phyloP scores from a whole-genome alignment of 2,329 filamentous ascomycete genomes.

The Verticillium dahliae region DNA sequence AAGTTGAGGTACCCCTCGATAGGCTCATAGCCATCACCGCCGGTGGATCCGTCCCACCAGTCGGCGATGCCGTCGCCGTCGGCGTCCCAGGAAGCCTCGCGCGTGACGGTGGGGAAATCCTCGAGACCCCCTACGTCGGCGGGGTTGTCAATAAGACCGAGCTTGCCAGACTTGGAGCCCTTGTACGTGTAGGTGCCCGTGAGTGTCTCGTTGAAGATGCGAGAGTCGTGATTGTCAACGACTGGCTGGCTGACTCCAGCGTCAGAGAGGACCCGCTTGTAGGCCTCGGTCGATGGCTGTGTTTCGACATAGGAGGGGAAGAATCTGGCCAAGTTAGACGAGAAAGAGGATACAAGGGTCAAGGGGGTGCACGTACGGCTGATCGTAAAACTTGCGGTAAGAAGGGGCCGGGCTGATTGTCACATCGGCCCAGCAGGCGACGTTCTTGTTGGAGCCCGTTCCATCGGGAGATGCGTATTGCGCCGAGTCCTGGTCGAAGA shows the following conservation, averaged over 20 bases:
- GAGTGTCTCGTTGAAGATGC: constrained; percentile 23
- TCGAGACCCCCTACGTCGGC: constrained; percentile 25
- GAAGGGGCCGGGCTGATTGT: constrained; percentile 17
- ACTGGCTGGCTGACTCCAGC: constrained; percentile 21
- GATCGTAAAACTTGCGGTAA: constrained; percentile 20
- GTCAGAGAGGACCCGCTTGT: constrained; percentile 26
- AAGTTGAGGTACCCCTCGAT: constrained; percentile 4
- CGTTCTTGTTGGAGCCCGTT: constrained; percentile 11
- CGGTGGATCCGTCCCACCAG: constrained; percentile 14
- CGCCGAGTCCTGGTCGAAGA: constrained; percentile 18
- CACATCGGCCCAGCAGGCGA: constrained; percentile 23
- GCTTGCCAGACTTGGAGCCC: constrained; percentile 19
- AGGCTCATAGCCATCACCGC: constrained; percentile 18
- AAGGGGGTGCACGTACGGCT: neutral
- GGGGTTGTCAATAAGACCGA: constrained; percentile 24
- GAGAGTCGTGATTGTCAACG: constrained; percentile 23
- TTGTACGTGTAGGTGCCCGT: constrained; percentile 20
- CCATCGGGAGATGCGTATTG: constrained; percentile 19
- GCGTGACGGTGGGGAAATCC: constrained; percentile 18
- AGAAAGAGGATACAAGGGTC: neutral
- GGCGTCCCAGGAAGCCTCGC: constrained; percentile 21
- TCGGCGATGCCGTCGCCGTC: constrained; percentile 23
- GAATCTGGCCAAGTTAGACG: constrained; percentile 11
- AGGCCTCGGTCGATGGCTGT: constrained; percentile 22
- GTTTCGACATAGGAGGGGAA: constrained; percentile 22